Evolutionary conservation across 2,329 filamentous ascomycete species (phyloP).

Genomic region (Phialophora chinensis): DNA sequence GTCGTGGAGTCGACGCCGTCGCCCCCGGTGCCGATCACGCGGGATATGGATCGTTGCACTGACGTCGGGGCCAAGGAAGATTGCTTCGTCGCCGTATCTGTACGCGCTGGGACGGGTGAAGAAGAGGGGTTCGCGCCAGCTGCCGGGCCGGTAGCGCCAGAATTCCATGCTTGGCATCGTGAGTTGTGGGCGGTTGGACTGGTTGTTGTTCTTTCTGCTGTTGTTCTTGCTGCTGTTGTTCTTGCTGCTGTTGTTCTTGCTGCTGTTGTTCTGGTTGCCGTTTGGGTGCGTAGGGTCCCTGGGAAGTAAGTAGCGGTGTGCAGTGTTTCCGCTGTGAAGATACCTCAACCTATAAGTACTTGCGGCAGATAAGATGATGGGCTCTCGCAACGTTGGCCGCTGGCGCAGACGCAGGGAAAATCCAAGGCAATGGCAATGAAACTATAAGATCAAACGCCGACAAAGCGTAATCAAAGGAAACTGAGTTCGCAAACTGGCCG

Average conservation of each 20-base stretch:
- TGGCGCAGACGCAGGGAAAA: background rate
- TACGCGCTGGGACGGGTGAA: constrained; percentile 2
- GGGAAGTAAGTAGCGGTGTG: background rate
- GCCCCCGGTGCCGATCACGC: background rate
- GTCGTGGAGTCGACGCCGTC: background rate
- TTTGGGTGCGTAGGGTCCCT: background rate
- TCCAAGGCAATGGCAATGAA: background rate
- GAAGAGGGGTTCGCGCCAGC: constrained; percentile 11
- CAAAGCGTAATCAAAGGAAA: background rate
- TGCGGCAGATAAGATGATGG: background rate
- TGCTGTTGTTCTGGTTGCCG: background rate
- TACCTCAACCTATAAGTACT: background rate
- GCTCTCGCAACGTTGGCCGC: background rate
- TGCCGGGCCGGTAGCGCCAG: constrained; percentile 6
- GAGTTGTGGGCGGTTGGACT: background rate
- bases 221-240: background rate
- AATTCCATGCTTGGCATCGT: constrained; percentile 1
- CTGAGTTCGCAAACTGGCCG: background rate
- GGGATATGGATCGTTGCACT: constrained; percentile 10
- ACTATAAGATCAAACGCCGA: background rate
- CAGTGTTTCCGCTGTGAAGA: background rate
- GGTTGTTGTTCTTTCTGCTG: background rate
- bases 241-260: background rate
- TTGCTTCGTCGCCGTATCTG: background rate
- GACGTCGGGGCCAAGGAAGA: constrained; percentile 6